These are phyloP conservation scores for Chlorella sp. DNA, from an alignment of 139 green algal species.

Conservation along the genomic window DNA sequence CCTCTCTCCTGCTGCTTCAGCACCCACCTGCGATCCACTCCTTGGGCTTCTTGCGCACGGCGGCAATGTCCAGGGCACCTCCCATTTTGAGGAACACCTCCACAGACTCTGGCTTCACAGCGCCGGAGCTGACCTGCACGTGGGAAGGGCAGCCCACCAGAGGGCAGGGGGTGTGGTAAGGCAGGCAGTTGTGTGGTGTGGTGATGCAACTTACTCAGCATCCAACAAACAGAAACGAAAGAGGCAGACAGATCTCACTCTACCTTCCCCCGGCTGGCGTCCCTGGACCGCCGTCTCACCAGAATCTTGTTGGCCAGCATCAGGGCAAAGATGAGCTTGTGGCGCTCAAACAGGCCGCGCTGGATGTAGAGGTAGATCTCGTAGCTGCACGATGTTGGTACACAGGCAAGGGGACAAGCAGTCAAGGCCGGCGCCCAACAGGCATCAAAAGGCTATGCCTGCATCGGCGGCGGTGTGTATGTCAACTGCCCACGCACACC, in stretches of 20 bases:
- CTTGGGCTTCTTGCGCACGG: constrained; percentile 89
- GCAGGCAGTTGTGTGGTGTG: not conserved
- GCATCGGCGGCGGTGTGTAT: not conserved
- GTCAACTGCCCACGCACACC: not conserved
- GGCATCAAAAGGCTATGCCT: too few species aligned
- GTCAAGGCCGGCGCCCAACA: not conserved
- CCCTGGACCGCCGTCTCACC: not conserved
- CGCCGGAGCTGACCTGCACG: constrained; percentile 12
- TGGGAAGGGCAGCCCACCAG: not conserved
- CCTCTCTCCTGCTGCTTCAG: too few species aligned
- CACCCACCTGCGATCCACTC: constrained; percentile 62
- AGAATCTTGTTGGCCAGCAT: constrained; percentile 88
- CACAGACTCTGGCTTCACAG: constrained; percentile 66
- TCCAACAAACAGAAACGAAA: too few species aligned
- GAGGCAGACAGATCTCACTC: too few species aligned
- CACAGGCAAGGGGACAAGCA: not conserved
- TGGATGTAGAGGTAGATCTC: constrained; percentile 94
- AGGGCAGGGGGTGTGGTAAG: not conserved
- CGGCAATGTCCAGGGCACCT: constrained; percentile 84
- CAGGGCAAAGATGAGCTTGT: constrained; percentile 95
- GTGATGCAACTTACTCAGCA: too few species aligned
- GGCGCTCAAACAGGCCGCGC: constrained; percentile 95
- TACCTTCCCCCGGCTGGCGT: too few species aligned
- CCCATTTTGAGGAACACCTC: constrained; percentile 93
- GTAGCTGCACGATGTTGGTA: constrained; percentile 50